A percentile compares a stretch with the other conserved stretches of the same genome.
phyloP scores from a whole-genome alignment of 495 filamentous ascomycete genomes.

The Penicillium pancosmium region DNA sequence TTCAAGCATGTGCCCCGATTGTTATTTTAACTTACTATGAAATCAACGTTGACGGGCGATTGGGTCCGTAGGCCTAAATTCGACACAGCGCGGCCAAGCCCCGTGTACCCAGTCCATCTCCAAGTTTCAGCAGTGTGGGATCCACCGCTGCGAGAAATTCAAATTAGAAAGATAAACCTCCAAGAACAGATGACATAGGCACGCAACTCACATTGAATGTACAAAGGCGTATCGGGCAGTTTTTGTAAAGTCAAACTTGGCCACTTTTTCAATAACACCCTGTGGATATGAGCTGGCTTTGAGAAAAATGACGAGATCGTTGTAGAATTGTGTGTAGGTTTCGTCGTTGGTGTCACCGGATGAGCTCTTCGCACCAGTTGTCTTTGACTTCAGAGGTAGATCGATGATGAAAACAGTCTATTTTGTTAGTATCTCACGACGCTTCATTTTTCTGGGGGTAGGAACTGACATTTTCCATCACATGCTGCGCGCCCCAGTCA shows the following conservation, averaged over 20 bases:
- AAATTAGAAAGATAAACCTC: slow-evolving; percentile 9
- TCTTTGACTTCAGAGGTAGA: slow-evolving; percentile 59
- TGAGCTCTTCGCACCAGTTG: background rate
- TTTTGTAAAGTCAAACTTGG: slow-evolving; percentile 73
- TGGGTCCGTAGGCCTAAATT: slow-evolving; percentile 55
- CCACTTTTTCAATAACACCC: slow-evolving; percentile 59
- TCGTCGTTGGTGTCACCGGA: background rate
- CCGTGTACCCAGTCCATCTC: slow-evolving; percentile 68
- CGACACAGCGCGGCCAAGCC: slow-evolving; percentile 63
- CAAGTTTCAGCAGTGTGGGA: slow-evolving; percentile 53
- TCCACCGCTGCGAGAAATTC: slow-evolving; percentile 46
- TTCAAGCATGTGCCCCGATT: background rate
- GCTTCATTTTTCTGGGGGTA: background rate
- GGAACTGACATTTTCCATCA: slow-evolving; percentile 73
- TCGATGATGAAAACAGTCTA: slow-evolving; percentile 83
- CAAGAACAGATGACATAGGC: background rate
- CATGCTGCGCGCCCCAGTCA: slow-evolving; percentile 81
- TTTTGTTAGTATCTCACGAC: background rate
- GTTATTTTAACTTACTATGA: slow-evolving; percentile 45
- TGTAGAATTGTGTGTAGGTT: slow-evolving; percentile 60
- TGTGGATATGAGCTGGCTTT: slow-evolving; percentile 65
- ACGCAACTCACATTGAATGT: slow-evolving; percentile 62
- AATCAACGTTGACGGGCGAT: slow-evolving; percentile 58
- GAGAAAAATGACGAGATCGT: slow-evolving; percentile 73
- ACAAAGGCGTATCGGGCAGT: slow-evolving; percentile 75